A percentile compares a stretch with the other conserved stretches of the same genome.
Conservation (phyloP, 352 stramenopile genomes). For the Pythium utonaiense region DNA sequence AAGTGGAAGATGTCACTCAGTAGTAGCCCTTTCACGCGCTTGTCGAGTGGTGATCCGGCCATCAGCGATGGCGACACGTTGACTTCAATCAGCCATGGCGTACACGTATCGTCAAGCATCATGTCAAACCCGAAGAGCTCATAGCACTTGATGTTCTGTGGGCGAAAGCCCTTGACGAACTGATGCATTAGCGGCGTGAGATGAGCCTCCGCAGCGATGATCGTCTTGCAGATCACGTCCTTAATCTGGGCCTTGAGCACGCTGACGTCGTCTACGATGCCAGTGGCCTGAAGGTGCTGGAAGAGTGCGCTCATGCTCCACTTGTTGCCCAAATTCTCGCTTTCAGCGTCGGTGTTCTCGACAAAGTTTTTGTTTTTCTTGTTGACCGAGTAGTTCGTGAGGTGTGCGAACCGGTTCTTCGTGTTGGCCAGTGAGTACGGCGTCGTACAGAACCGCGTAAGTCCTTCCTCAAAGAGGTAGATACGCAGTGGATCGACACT, state of each 20-base stretch:
- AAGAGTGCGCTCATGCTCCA: slow-evolving; percentile 64
- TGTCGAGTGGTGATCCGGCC: slow-evolving; percentile 66
- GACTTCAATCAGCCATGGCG: slow-evolving; percentile 69
- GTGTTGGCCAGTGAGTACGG: slow-evolving; percentile 65
- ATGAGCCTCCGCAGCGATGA: slow-evolving; percentile 67
- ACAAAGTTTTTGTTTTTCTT: slow-evolving; percentile 59
- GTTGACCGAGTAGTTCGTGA: slow-evolving; percentile 83
- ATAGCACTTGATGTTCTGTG: slow-evolving; percentile 40
- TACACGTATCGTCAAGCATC: slow-evolving; percentile 57
- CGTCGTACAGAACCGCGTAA: slow-evolving; percentile 79
- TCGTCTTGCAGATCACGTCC: slow-evolving; percentile 60
- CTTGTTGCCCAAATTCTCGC: slow-evolving; percentile 55
- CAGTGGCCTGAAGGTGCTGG: slow-evolving; percentile 29
- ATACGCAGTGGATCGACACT: slow-evolving; percentile 80
- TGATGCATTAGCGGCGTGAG: slow-evolving; percentile 57
- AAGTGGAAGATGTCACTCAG: slow-evolving; percentile 81
- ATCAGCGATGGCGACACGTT: slow-evolving; percentile 83
- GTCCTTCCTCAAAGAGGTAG: slow-evolving; percentile 85
- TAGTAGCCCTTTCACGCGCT: slow-evolving; percentile 70
- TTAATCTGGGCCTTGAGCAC: slow-evolving; percentile 39
- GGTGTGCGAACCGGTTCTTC: slow-evolving; percentile 62
- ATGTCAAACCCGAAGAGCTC: slow-evolving; percentile 79
- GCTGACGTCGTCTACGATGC: slow-evolving; percentile 33
- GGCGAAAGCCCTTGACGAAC: slow-evolving; percentile 39
- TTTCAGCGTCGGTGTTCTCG: slow-evolving; percentile 42